Percentiles rank a stretch among this genome's conserved stretches.
Conservation (phyloP, 2,329 filamentous ascomycete genomes). For the Colletotrichum camelliae region DNA sequence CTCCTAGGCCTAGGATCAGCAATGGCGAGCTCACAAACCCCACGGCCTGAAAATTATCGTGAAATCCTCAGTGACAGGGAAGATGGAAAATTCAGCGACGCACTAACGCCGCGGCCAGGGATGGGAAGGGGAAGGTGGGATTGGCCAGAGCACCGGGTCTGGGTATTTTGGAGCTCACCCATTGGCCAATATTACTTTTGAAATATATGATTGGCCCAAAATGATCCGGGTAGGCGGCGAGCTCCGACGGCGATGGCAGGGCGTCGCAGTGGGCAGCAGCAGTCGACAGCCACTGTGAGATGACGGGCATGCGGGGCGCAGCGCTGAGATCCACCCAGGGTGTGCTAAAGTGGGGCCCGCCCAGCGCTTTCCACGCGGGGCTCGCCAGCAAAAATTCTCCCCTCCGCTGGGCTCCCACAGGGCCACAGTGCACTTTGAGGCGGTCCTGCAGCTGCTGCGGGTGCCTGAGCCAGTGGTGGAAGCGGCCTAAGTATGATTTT, state of each 20-base stretch:
- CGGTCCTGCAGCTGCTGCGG: neutral
- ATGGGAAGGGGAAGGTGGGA: neutral
- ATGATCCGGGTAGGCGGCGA: neutral
- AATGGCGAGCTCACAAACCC: neutral
- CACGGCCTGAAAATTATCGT: conserved; percentile 11
- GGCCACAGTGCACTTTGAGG: neutral
- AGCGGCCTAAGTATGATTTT: neutral
- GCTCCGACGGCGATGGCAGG: neutral
- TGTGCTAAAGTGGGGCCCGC: neutral
- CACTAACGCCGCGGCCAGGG: neutral
- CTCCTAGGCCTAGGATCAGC: neutral
- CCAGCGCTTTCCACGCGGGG: conserved; percentile 1
- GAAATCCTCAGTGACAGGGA: neutral
- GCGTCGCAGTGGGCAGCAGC: neutral
- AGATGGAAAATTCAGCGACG: conserved; percentile 2
- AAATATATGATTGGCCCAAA: neutral
- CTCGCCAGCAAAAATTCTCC: conserved; percentile 18
- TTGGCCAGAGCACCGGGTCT: neutral
- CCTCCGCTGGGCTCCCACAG: neutral
- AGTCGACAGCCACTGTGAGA: neutral
- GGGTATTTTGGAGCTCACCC: neutral
- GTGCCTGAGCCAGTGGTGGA: neutral
- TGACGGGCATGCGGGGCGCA: conserved; percentile 9
- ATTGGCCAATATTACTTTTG: neutral
- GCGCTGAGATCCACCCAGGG: neutral